Conservation (phyloP, 2,329 filamentous ascomycete species). For the Colletotrichum plurivorum region DNA sequence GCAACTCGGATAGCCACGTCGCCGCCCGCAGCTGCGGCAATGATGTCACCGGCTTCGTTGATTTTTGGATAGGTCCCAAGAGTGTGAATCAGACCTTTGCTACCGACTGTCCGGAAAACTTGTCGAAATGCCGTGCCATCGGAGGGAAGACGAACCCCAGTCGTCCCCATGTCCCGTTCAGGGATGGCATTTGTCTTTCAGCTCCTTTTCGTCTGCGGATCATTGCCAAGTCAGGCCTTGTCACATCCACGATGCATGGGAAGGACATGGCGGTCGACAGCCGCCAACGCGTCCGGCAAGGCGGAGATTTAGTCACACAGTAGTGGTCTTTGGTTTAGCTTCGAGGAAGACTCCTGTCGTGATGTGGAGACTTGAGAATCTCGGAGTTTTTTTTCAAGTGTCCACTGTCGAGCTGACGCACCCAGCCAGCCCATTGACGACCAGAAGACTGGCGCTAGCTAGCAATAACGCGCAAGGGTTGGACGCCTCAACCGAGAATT, state of each 20-base stretch:
- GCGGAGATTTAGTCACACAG: neutral
- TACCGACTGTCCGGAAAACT: neutral
- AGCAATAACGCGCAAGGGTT: neutral
- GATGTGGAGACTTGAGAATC: neutral
- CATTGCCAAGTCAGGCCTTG: constrained; percentile 13
- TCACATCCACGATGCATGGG: constrained; percentile 5
- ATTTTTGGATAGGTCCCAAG: constrained; percentile 1
- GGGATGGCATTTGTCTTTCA: constrained; percentile 12
- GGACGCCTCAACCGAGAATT: neutral
- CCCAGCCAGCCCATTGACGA: neutral
- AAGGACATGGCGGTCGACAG: constrained; percentile 29
- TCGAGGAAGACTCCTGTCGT: neutral
- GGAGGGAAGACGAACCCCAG: neutral
- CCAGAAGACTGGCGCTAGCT: neutral
- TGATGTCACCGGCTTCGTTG: constrained; percentile 32
- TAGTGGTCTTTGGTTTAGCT: neutral
- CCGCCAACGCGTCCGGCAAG: neutral
- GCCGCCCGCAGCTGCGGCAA: neutral
- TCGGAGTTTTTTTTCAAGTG: too few relatives aligned
- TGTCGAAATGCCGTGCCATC: neutral
- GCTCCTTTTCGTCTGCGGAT: constrained; percentile 17
- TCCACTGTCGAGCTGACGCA: neutral
- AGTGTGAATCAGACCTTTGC: neutral
- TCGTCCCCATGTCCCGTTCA: neutral
- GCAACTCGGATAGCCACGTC: constrained; percentile 24